These are phyloP conservation scores for Viridothelium virens DNA, from an alignment of 495 filamentous ascomycete species.

Conservation along the genomic window DNA sequence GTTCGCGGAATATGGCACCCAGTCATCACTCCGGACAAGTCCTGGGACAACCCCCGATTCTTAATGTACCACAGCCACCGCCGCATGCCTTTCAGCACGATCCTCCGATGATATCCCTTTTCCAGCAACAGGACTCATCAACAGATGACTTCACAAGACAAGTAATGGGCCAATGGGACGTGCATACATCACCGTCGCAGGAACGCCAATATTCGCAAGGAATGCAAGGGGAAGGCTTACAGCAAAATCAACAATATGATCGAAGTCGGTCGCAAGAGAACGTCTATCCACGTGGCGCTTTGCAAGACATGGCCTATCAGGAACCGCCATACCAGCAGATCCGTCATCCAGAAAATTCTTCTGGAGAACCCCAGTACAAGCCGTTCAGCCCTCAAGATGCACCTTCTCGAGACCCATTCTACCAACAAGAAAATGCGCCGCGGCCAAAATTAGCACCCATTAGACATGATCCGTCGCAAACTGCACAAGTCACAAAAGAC, in stretches of 20 bases:
- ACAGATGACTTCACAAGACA: constrained; percentile 4
- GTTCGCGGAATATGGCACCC: background rate
- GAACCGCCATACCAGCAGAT: background rate
- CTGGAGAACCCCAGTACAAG: background rate
- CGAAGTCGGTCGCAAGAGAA: background rate
- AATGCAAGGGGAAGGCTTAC: background rate
- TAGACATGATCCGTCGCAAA: background rate
- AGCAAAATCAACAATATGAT: background rate
- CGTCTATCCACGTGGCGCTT: background rate
- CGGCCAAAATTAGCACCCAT: constrained; percentile 1
- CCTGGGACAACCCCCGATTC: background rate
- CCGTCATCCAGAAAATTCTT: background rate
- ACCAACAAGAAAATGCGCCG: background rate
- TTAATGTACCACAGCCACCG: constrained; percentile 4
- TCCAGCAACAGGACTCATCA: constrained; percentile 2
- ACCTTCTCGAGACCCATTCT: background rate
- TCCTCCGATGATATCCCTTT: background rate
- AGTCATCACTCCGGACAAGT: background rate
- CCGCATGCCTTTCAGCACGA: background rate
- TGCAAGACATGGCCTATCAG: background rate
- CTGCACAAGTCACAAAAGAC: background rate
- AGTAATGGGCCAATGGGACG: constrained; percentile 5
- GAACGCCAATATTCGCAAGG: background rate
- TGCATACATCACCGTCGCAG: background rate
- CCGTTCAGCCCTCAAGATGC: constrained; percentile 4